Conservation (phyloP, 371 early-diverging fungal genomes). For the Mortierella sp. region DNA sequence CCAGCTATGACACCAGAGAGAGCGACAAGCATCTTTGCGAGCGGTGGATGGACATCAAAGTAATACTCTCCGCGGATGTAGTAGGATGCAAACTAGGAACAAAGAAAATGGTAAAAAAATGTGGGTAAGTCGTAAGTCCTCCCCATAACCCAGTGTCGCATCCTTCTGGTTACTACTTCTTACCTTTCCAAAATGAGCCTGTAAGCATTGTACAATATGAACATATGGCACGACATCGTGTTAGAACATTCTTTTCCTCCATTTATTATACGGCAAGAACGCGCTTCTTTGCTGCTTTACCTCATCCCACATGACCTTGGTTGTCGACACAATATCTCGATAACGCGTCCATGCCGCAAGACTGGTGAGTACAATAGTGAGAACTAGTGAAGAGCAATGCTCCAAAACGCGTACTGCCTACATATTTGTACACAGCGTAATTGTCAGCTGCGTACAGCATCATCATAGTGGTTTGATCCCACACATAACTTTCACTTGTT, state of each 20-base stretch:
- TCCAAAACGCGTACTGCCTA: neutral
- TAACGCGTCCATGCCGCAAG: constrained; percentile 82
- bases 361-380: constrained; percentile 63
- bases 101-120: no score
- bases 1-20: constrained; percentile 91
- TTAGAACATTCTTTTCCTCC: no score
- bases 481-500: no score
- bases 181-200: constrained; percentile 32
- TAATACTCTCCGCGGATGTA: constrained; percentile 93
- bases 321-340: constrained; percentile 75
- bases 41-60: constrained; percentile 99
- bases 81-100: constrained; percentile 93
- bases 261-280: no score
- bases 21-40: constrained; percentile 98
- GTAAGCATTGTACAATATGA: no score
- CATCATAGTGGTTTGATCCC: no score
- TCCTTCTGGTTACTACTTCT: no score
- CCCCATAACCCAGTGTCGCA: no score
- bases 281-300: no score
- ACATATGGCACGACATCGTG: no score
- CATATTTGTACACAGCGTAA: neutral
- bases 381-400: constrained; percentile 23
- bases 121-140: no score
- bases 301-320: constrained; percentile 85
- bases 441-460: no score